Evolutionary conservation across 176 grass and related monocot species (phyloP).

Genomic region (Juncus inflexus): DNA sequence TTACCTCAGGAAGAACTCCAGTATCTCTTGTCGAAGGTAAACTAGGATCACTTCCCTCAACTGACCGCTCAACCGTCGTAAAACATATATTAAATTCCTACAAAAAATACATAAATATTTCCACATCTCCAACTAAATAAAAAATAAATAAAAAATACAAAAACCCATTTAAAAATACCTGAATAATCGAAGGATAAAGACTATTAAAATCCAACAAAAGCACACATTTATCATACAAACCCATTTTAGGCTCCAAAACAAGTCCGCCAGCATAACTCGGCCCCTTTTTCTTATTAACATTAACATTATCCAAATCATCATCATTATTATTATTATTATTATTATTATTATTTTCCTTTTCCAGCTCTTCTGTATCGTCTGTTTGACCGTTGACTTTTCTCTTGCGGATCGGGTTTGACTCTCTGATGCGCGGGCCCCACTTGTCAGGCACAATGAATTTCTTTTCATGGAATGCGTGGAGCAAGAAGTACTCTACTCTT

Average conservation of each 20-base stretch:
- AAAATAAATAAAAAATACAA: conserved; percentile 5
- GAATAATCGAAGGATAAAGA: conserved; percentile 98
- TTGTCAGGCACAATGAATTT: conserved; percentile 93
- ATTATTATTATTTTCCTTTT: conserved; percentile 30
- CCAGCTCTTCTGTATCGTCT: conserved; percentile 49
- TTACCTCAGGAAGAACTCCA: conserved; percentile 98
- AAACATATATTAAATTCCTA: conserved; percentile 99
- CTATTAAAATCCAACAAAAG: conserved; percentile 96
- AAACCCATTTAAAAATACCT: conserved; percentile 38
- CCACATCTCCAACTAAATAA: neutral
- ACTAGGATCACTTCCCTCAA: conserved; percentile 58
- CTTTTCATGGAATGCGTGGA: conserved; percentile 92
- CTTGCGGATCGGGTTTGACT: conserved; percentile 45
- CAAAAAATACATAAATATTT: neutral
- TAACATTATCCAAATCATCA: conserved; percentile 44
- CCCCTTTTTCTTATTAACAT: conserved; percentile 44
- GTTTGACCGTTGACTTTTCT: conserved; percentile 60
- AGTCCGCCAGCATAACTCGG: conserved; percentile 92
- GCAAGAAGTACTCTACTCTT: conserved; percentile 84
- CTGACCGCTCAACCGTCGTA: conserved; percentile 79
- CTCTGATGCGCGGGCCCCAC: conserved; percentile 48
- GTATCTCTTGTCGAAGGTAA: conserved; percentile 80
- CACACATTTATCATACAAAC: conserved; percentile 96
- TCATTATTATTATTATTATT: conserved; percentile 25
- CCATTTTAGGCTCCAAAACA: conserved; percentile 97